phyloP scores from a whole-genome alignment of 352 stramenopile species.

The Globisporangium sylvaticum region DNA sequence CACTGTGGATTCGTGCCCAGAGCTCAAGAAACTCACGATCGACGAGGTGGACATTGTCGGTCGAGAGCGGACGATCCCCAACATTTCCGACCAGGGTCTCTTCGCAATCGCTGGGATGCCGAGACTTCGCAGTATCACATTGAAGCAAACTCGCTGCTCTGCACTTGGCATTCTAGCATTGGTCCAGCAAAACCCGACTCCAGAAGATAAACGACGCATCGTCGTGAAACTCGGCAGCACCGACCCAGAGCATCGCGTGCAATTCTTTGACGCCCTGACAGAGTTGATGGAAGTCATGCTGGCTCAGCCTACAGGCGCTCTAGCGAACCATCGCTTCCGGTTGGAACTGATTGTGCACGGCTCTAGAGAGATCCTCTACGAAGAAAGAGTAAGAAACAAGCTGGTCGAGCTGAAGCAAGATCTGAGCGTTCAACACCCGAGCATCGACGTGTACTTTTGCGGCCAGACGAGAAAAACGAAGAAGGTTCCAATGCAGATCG shows the following conservation, averaged over 20 bases:
- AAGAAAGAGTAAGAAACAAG: not conserved
- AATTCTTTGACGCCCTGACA: constrained; percentile 2
- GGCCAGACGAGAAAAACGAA: not conserved
- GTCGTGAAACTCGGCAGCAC: constrained; percentile 1
- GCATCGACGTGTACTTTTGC: not conserved
- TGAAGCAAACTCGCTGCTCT: constrained; percentile 9
- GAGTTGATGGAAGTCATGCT: constrained; percentile 3
- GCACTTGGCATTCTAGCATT: constrained; percentile 2
- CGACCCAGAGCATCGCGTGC: not conserved
- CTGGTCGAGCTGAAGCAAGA: not conserved
- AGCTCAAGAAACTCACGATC: constrained; percentile 1
- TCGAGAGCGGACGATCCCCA: not conserved
- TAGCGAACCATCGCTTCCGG: not conserved
- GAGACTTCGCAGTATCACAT: not conserved
- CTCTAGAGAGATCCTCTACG: not conserved
- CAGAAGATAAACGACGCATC: not conserved
- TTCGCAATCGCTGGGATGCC: constrained; percentile 1
- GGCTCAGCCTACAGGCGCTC: not conserved
- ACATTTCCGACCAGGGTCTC: constrained; percentile 3
- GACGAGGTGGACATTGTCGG: constrained; percentile 3
- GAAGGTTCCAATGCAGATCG: not conserved
- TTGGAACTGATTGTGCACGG: constrained; percentile 4
- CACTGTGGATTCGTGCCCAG: not conserved
- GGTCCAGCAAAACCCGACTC: not conserved
- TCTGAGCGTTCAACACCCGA: not conserved